Evolutionary conservation across 2,329 filamentous ascomycete species (phyloP).

Genomic region (Penicillium frequentans): DNA sequence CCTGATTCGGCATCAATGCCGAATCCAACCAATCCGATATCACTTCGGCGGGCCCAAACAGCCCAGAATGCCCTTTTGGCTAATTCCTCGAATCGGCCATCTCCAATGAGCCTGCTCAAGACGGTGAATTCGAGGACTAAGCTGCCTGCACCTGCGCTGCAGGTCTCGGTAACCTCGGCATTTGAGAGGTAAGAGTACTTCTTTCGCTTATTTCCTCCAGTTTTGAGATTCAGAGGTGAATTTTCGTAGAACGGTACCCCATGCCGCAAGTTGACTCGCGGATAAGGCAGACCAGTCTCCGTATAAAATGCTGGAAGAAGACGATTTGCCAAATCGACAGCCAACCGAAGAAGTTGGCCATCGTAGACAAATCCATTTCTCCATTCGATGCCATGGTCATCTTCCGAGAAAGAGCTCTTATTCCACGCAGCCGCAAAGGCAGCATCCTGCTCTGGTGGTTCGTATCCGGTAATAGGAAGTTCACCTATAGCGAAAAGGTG

Average conservation of each 20-base stretch:
- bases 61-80: conserved; percentile 96
- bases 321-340: conserved; percentile 78
- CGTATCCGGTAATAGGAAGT: conserved; percentile 79
- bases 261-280: conserved; percentile 84
- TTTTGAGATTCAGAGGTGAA: conserved; percentile 66
- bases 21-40: conserved; percentile 82
- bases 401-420: conserved; percentile 27
- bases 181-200: conserved; percentile 20
- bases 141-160: conserved; percentile 94
- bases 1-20: conserved; percentile 91
- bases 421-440: conserved; percentile 44
- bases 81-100: conserved; percentile 81
- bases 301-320: conserved; percentile 92
- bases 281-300: conserved; percentile 87
- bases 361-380: conserved; percentile 77
- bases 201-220: conserved; percentile 34
- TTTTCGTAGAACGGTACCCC: conserved; percentile 92
- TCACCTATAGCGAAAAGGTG: conserved; percentile 92
- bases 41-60: conserved; percentile 85
- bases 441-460: conserved; percentile 48
- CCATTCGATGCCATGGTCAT: conserved; percentile 61
- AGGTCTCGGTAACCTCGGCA: conserved; percentile 87
- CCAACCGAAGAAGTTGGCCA: conserved; percentile 86
- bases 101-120: conserved; percentile 81
- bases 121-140: conserved; percentile 91